Evolutionary conservation across 2,329 filamentous ascomycete genomes (phyloP).

Genomic region (Lachnellula cervina): DNA sequence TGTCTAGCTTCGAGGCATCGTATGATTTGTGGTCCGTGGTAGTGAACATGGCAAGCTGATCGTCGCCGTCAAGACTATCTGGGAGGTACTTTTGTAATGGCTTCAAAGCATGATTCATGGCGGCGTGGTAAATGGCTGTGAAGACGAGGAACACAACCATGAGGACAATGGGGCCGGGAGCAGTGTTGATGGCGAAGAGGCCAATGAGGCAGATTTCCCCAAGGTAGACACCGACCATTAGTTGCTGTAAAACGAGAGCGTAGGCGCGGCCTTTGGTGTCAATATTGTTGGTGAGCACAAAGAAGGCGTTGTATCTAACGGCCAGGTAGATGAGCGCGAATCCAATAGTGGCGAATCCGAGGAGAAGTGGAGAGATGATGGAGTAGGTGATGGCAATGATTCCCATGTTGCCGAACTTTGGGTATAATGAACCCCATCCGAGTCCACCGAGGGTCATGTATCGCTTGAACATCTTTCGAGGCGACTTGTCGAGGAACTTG

Average conservation of each 20-base stretch:
- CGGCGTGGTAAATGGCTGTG: conserved; percentile 68
- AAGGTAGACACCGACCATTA: conserved; percentile 79
- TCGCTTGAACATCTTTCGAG: conserved; percentile 71
- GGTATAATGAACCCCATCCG: conserved; percentile 79
- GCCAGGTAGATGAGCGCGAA: conserved; percentile 78
- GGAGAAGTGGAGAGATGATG: conserved; percentile 77
- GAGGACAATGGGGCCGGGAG: conserved; percentile 65
- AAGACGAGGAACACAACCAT: conserved; percentile 73
- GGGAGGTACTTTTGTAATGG: conserved; percentile 75
- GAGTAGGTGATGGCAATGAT: conserved; percentile 83
- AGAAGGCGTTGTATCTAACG: conserved; percentile 85
- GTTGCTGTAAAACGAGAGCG: conserved; percentile 77
- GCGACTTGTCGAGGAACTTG: conserved; percentile 69
- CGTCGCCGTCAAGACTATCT: conserved; percentile 55
- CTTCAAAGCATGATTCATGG: conserved; percentile 64
- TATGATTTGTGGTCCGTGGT: conserved; percentile 16
- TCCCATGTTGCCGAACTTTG: conserved; percentile 72
- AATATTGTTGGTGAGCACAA: conserved; percentile 72
- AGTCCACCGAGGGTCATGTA: conserved; percentile 72
- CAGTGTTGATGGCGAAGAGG: conserved; percentile 67
- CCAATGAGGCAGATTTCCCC: conserved; percentile 79
- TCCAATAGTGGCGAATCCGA: conserved; percentile 75
- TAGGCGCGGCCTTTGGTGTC: conserved; percentile 87
- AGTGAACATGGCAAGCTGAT: conserved; percentile 34
- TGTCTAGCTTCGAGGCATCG: conserved; percentile 10